Evolutionary conservation across 2,329 filamentous ascomycete species (phyloP).

Genomic region (Fusarium duplospermum): DNA sequence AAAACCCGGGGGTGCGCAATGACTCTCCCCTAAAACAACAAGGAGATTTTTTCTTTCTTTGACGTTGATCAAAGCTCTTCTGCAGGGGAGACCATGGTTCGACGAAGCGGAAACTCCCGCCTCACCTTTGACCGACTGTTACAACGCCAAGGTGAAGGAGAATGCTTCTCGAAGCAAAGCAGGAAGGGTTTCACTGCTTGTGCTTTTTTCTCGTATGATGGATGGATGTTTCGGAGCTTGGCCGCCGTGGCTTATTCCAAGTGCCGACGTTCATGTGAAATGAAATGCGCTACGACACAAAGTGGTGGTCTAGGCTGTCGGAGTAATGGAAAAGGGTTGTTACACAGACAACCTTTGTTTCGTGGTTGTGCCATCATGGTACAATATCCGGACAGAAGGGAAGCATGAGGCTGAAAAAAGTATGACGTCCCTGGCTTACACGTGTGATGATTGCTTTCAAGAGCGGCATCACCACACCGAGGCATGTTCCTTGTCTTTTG

Average conservation of each 20-base stretch:
- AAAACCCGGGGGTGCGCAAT: conserved; percentile 6
- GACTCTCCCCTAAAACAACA: background rate
- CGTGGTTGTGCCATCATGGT: background rate
- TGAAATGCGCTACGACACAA: background rate
- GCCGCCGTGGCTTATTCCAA: conserved; percentile 5
- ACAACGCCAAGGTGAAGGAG: conserved; percentile 5
- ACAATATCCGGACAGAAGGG: conserved; percentile 13
- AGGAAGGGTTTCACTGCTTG: background rate
- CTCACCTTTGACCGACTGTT: background rate
- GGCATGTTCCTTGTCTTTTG: conserved; percentile 10
- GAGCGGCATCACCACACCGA: background rate
- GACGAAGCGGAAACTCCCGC: background rate
- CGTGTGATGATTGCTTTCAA: background rate
- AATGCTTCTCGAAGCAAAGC: background rate
- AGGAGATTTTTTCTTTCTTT: background rate
- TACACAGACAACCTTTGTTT: background rate
- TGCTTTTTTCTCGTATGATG: conserved; percentile 22
- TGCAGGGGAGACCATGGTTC: background rate
- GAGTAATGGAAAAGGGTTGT: conserved; percentile 14
- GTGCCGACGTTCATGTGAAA: conserved; percentile 21
- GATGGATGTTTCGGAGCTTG: background rate
- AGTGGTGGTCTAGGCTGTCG: background rate
- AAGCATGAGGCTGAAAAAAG: conserved; percentile 1
- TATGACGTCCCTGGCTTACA: background rate
- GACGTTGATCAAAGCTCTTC: background rate